phyloP scores from a whole-genome alignment of 75 land plant genomes.

The Selaginella moellendorffii region DNA sequence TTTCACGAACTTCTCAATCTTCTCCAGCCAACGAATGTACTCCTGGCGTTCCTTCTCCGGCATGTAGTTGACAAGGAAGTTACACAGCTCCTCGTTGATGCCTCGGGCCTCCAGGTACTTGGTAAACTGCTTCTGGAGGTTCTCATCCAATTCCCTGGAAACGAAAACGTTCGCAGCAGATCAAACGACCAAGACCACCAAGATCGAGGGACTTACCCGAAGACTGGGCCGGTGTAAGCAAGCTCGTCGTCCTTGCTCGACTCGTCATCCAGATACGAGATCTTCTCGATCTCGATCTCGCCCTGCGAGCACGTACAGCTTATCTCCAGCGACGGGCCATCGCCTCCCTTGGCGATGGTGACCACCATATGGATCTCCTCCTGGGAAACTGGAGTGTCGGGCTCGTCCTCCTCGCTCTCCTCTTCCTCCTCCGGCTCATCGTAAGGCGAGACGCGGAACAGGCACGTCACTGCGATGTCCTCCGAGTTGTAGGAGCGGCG shows the following conservation, averaged over 20 bases:
- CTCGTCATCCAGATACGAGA: conserved; percentile 27
- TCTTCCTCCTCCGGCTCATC: conserved; percentile 27
- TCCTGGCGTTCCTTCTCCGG: conserved; percentile 45
- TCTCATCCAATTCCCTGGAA: conserved; percentile 60
- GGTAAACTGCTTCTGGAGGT: conserved; percentile 52
- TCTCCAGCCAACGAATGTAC: conserved; percentile 46
- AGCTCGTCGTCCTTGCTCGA: conserved; percentile 16
- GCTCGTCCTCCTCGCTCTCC: conserved; percentile 17
- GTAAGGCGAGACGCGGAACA: conserved; percentile 32
- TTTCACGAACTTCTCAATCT: conserved; percentile 36
- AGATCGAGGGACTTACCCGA: conserved; percentile 36
- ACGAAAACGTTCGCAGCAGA: too few relatives aligned
- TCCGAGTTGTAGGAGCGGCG: conserved; percentile 42
- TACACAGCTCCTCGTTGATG: conserved; percentile 38
- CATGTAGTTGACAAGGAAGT: conserved; percentile 63
- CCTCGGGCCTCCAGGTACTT: conserved; percentile 68
- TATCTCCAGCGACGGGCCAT: conserved; percentile 42
- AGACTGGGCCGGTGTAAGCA: conserved; percentile 62
- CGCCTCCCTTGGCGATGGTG: conserved; percentile 39
- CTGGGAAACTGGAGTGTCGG: background rate
- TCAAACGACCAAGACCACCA: too few relatives aligned
- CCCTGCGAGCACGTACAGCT: conserved; percentile 34
- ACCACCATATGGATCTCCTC: conserved; percentile 32
- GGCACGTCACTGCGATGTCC: conserved; percentile 42
- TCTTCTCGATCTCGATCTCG: conserved; percentile 44